Conservation (phyloP, 805 yeast genomes). For the Komagataella populi region DNA sequence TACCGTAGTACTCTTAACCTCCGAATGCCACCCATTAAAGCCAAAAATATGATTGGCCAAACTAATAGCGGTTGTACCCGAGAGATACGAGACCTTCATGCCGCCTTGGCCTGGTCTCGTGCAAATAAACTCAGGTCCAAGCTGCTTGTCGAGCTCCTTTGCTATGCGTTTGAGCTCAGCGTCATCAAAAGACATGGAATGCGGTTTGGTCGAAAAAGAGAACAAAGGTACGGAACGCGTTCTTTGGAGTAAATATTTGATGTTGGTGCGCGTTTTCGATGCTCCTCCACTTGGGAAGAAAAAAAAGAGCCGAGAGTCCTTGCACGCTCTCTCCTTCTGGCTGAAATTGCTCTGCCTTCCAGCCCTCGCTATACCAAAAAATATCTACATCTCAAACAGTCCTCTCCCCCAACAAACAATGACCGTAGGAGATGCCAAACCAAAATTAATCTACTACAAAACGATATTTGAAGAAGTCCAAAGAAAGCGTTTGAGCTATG, state of each 20-base stretch:
- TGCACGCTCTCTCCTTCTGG: not conserved
- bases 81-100: constrained; percentile 54
- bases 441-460: constrained; percentile 8
- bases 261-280: not conserved
- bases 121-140: constrained; percentile 73
- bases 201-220: not conserved
- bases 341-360: not conserved
- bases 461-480: constrained; percentile 11
- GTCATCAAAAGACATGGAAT: not conserved
- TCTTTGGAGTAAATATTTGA: not conserved
- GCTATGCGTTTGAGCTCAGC: constrained; percentile 14
- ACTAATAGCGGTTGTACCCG: constrained; percentile 76
- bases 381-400: not conserved
- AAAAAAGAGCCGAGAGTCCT: not conserved
- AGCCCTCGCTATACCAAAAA: not conserved
- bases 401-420: not conserved
- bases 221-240: not conserved
- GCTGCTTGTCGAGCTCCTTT: constrained; percentile 19
- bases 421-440: constrained; percentile 5
- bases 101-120: constrained; percentile 69
- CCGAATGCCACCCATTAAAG: constrained; percentile 74
- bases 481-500: constrained; percentile 14
- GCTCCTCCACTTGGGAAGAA: not conserved
- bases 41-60: constrained; percentile 76
- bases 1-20: constrained; percentile 47